A percentile compares a stretch with the other conserved stretches of the same genome.
These are phyloP conservation scores for Malassezia arunalokei DNA, from an alignment of 1,284 basidiomycete species.

Conservation along the genomic window DNA sequence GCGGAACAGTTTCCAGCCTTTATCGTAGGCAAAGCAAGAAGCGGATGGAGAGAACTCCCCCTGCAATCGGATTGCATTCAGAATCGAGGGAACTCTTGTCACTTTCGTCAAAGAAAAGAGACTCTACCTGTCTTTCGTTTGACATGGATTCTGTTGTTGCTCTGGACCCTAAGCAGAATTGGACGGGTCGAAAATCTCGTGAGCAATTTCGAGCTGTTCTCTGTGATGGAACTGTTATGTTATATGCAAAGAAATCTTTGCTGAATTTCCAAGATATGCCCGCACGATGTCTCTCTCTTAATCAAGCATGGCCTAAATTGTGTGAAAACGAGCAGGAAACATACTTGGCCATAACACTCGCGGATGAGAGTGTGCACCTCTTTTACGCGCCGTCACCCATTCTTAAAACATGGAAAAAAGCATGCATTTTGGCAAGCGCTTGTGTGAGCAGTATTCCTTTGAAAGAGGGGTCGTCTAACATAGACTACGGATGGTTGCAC, in stretches of 20 bases:
- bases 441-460: constrained; percentile 83
- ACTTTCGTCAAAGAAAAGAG: no score
- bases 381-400: constrained; percentile 1
- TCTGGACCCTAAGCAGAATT: neutral
- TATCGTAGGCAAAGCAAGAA: no score
- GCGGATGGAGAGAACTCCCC: no score
- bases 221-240: neutral
- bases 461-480: constrained; percentile 86
- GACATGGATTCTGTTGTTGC: neutral
- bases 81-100: no score
- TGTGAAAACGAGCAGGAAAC: neutral
- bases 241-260: no score
- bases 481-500: constrained; percentile 87
- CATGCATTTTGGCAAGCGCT: constrained; percentile 95
- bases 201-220: neutral
- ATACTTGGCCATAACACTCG: neutral
- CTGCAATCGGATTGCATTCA: no score
- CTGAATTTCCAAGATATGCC: no score
- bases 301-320: no score
- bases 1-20: no score
- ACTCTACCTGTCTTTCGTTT: no score
- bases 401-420: neutral
- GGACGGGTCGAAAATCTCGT: neutral
- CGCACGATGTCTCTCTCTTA: no score
- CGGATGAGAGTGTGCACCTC: constrained; percentile 25